Base-by-base conservation (phyloP, 192 early-diverging fungal species). In the Backusella australiensis region DNA sequence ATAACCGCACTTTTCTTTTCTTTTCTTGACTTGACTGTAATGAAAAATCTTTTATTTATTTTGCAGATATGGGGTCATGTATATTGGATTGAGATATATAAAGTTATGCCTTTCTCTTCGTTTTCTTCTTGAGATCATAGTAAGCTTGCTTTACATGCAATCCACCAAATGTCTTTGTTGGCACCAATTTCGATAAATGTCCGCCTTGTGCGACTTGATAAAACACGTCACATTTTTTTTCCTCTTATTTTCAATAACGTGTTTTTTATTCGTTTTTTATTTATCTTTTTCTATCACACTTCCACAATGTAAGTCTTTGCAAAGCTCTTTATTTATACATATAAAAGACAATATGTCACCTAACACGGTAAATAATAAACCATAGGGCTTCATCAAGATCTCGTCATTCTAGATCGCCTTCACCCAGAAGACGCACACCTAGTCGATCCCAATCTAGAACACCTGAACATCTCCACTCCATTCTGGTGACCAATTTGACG, bases 401-500 rank as follows among this genome's bases (percentile, higher is more conserved):
- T 76, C 75, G 72, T 74, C 67, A 44, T 63, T 75, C 77, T 12
- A 46, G 78, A 56, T 79, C 78, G 17, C 78, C 73, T 34, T 79
- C 78, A 11, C 77, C 72, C 11, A 73, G 78, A 44, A 67, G 65
- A 71, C 65, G 71, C 9, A 74, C 75, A 53, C 56, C 75, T 26
- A 74, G 53, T 44, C 78, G 70, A 5, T 78, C 79, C 74, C 78
- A 74, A 32, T 80, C 72, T 21, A 23, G 42, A n/a, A 71, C 32
- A 65, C 69, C 65, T 35, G 29, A 68, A 19, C 29, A 68, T 72
- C 67, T 56, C 4, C 34, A 73, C 34, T 59, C 67, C 21, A 63
- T 75, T 52, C 26, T 77, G 14, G 77, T 86, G 14, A 78, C 53
- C 23, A 80, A 82, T 17, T 68, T 86, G 23, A 86, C 85, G 29